These are phyloP conservation scores for Pterocarpus macrocarpus DNA, from an alignment of 306 rosid species.

Conservation along the genomic window DNA sequence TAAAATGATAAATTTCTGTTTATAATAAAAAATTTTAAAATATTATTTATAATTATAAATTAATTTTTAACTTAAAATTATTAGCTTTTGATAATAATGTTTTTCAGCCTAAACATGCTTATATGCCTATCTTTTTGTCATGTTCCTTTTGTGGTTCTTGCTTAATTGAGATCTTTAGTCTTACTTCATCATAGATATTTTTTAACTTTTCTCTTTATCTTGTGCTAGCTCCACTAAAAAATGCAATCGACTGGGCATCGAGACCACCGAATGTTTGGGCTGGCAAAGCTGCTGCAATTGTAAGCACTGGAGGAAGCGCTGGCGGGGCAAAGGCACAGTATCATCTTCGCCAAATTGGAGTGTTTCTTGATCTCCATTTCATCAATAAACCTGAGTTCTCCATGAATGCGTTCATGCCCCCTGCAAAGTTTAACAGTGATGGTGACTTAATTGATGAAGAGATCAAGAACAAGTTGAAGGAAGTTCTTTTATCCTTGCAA, in stretches of 20 bases:
- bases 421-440: conserved; percentile 61
- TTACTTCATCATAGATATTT: not conserved
- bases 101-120: no score
- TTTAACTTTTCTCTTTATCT: not conserved
- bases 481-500: conserved; percentile 62
- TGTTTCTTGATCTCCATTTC: conserved; percentile 80
- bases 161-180: not conserved
- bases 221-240: conserved; percentile 69
- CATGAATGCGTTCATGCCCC: conserved; percentile 63
- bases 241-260: conserved; percentile 89
- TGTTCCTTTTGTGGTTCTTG: no score
- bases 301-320: conserved; percentile 67
- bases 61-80: no score
- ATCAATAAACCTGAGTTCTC: conserved; percentile 82
- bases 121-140: no score
- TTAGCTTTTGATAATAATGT: no score
- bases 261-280: conserved; percentile 86
- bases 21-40: no score
- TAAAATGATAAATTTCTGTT: no score
- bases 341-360: conserved; percentile 86
- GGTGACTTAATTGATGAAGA: conserved; percentile 73
- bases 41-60: no score
- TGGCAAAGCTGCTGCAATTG: conserved; percentile 73
- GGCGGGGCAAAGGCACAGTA: conserved; percentile 76
- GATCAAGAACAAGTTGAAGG: conserved; percentile 51